These are phyloP conservation scores for Ophiostoma piceae DNA, from an alignment of 2,329 filamentous ascomycete species.

Conservation along the genomic window DNA sequence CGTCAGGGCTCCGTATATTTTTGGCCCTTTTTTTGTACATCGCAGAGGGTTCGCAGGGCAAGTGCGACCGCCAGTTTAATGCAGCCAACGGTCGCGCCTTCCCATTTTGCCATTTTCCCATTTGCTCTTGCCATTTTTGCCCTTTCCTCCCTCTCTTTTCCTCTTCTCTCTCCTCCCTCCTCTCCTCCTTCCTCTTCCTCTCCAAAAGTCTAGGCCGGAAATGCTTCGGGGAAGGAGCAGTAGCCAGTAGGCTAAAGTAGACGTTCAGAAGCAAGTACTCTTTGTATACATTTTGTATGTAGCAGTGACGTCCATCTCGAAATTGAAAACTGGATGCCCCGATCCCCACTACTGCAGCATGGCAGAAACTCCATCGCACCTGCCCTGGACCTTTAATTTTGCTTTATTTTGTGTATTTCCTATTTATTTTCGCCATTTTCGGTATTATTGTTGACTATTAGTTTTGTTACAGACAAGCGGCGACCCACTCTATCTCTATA, in stretches of 20 bases:
- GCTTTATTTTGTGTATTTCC: neutral
- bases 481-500: slow-evolving; percentile 13
- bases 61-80: neutral
- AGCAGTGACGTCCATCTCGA: neutral
- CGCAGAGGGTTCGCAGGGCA: neutral
- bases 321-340: neutral
- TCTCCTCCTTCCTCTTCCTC: neutral
- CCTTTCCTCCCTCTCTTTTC: neutral
- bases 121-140: no score
- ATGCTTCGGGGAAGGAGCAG: neutral
- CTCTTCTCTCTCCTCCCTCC: no score
- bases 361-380: slow-evolving; percentile 11
- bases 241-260: neutral
- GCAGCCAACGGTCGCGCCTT: neutral
- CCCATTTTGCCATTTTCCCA: neutral
- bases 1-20: neutral
- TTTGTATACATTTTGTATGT: neutral
- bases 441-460: neutral
- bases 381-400: slow-evolving; percentile 11
- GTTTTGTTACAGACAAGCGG: neutral
- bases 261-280: neutral
- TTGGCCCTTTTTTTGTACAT: no score
- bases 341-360: slow-evolving; percentile 11
- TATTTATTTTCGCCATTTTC: neutral
- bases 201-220: neutral